Conservation (phyloP, 495 filamentous ascomycete species). For the Podospora pseudocomata region DNA sequence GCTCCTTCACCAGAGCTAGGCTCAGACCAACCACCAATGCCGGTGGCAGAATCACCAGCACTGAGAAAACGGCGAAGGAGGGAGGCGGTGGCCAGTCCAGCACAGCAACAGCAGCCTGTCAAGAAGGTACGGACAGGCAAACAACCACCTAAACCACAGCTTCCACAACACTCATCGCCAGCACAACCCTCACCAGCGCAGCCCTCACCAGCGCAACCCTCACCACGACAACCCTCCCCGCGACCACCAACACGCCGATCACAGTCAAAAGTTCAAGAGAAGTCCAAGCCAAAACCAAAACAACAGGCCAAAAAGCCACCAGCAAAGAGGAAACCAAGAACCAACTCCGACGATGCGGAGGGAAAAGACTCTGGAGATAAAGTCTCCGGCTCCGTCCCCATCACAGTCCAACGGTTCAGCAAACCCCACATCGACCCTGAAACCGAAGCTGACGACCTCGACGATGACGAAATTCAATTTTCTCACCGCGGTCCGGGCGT, state of each 20-base stretch:
- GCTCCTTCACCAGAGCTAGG: slow-evolving; percentile 2
- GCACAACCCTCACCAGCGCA: neutral
- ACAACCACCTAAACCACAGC: neutral
- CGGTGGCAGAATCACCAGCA: slow-evolving; percentile 2
- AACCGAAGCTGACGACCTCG: slow-evolving; percentile 36
- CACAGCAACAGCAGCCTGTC: slow-evolving; percentile 5
- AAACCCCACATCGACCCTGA: slow-evolving; percentile 24
- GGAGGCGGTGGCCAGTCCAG: slow-evolving; percentile 3
- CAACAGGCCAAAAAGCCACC: slow-evolving; percentile 5
- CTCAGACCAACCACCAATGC: neutral
- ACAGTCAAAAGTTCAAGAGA: neutral
- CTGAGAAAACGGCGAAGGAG: neutral
- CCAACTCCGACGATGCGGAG: slow-evolving; percentile 15
- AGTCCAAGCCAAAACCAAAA: slow-evolving; percentile 5
- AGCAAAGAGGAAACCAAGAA: slow-evolving; percentile 5
- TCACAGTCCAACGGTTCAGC: slow-evolving; percentile 48
- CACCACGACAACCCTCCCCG: neutral
- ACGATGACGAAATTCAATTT: slow-evolving; percentile 47
- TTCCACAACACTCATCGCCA: neutral
- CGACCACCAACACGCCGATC: neutral
- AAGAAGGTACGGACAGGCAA: slow-evolving; percentile 3
- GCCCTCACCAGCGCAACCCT: neutral
- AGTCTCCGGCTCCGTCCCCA: slow-evolving; percentile 31
- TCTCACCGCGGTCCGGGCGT: slow-evolving; percentile 56
- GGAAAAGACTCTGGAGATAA: neutral